Evolutionary conservation across 169 alveolate genomes (phyloP).

Genomic region (Plasmodium adleri): DNA sequence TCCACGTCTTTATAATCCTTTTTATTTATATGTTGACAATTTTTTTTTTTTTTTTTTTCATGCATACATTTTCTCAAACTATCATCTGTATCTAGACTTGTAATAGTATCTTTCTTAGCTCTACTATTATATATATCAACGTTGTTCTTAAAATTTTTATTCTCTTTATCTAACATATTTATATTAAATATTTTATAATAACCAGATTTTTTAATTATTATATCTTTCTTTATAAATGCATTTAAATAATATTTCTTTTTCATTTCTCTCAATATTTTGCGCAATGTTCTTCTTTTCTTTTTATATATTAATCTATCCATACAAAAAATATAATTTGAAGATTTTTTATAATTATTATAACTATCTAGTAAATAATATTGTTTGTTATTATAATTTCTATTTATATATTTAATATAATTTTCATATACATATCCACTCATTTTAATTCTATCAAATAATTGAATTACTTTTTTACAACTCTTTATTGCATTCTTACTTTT

Average conservation of each 20-base stretch:
- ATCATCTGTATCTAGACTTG: background rate
- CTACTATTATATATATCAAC: background rate
- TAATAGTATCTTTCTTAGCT: background rate
- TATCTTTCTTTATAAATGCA: no score
- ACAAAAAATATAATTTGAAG: conserved; percentile 3
- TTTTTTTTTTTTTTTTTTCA: background rate
- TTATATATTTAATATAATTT: conserved; percentile 48
- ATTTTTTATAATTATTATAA: conserved; percentile 3
- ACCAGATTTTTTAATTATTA: no score
- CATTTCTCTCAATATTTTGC: no score
- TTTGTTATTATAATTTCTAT: background rate
- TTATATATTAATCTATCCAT: conserved; percentile 46
- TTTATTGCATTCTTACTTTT: background rate
- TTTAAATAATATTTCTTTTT: no score
- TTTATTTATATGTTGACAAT: background rate
- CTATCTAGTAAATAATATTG: background rate
- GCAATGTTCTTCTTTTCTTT: conserved; percentile 1
- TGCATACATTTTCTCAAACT: background rate
- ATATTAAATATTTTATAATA: no score
- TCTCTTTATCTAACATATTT: background rate
- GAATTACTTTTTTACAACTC: background rate
- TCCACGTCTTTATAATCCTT: background rate
- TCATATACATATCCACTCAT: background rate
- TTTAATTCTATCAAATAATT: background rate
- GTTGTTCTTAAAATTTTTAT: background rate